phyloP scores from a whole-genome alignment of 2,329 filamentous ascomycete species.

The Colletotrichum tropicale region DNA sequence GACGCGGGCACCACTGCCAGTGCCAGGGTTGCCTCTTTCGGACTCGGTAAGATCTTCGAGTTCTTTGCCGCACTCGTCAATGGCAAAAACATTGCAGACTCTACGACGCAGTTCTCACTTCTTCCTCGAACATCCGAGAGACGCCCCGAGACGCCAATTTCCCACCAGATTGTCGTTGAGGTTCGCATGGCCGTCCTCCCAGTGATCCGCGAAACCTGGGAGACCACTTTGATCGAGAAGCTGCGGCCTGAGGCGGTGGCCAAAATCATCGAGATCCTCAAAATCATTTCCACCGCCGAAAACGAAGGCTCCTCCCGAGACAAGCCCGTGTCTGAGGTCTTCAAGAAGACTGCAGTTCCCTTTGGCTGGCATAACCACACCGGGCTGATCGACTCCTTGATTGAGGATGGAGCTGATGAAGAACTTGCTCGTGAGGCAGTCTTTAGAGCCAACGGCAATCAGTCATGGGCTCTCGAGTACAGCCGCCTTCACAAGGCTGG shows the following conservation, averaged over 20 bases:
- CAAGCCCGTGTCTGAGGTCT: slow-evolving; percentile 37
- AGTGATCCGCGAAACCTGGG: slow-evolving; percentile 80
- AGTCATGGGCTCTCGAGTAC: slow-evolving; percentile 71
- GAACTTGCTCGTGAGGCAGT: slow-evolving; percentile 78
- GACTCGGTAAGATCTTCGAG: slow-evolving; percentile 82
- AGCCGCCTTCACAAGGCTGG: slow-evolving; percentile 67
- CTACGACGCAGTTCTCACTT: slow-evolving; percentile 61
- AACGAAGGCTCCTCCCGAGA: slow-evolving; percentile 61
- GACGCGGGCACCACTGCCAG: slow-evolving; percentile 16
- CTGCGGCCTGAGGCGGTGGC: slow-evolving; percentile 78
- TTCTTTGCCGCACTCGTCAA: slow-evolving; percentile 80
- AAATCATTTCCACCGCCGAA: slow-evolving; percentile 78
- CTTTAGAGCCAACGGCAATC: slow-evolving; percentile 78
- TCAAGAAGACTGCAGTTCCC: slow-evolving; percentile 46
- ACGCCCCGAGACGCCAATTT: slow-evolving; percentile 44
- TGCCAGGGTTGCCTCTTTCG: slow-evolving; percentile 37
- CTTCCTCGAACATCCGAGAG: slow-evolving; percentile 43
- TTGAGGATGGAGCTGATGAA: slow-evolving; percentile 56
- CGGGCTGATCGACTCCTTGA: slow-evolving; percentile 27
- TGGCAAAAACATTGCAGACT: slow-evolving; percentile 81
- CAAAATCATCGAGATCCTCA: slow-evolving; percentile 82
- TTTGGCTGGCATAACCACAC: slow-evolving; percentile 50
- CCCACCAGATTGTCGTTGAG: slow-evolving; percentile 84
- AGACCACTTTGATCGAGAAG: slow-evolving; percentile 82
- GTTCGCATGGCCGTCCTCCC: slow-evolving; percentile 81